Conservation (phyloP, 1,284 basidiomycete genomes). For the Schizopora paradoxa region DNA sequence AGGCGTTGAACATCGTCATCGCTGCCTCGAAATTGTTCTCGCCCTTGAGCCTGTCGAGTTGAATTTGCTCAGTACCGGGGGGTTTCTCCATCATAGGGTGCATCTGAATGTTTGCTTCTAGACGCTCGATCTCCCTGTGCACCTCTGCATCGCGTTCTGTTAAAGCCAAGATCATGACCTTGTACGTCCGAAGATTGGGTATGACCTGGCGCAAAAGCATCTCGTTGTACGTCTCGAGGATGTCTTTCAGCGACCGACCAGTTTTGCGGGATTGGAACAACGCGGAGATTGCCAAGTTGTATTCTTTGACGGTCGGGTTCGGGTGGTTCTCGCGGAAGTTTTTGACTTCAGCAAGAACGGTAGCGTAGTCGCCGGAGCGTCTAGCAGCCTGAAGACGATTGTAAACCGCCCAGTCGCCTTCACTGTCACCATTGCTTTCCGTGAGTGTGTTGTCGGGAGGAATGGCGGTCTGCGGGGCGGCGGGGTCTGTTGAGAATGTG, state of each 20-base stretch:
- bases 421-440: constrained; percentile 10
- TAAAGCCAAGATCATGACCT: constrained; percentile 64
- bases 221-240: constrained; percentile 72
- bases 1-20: constrained; percentile 65
- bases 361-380: constrained; percentile 12
- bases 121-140: constrained; percentile 39
- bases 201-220: constrained; percentile 63
- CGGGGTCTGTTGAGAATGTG: constrained; percentile 19
- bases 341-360: constrained; percentile 19
- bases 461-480: constrained; percentile 21
- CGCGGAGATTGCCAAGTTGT: constrained; percentile 63
- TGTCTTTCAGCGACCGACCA: constrained; percentile 52
- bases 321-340: constrained; percentile 18
- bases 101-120: constrained; percentile 26
- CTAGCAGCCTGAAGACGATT: constrained; percentile 15
- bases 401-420: constrained; percentile 4
- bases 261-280: constrained; percentile 42
- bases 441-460: constrained; percentile 6
- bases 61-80: constrained; percentile 28
- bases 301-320: constrained; percentile 38
- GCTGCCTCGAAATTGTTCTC: constrained; percentile 74
- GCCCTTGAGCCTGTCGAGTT: constrained; percentile 39
- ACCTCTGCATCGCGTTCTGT: constrained; percentile 73
- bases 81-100: constrained; percentile 5
- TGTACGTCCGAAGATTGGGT: constrained; percentile 68